A percentile compares a stretch with the other conserved stretches of the same genome.
Evolutionary conservation across 495 filamentous ascomycete genomes (phyloP).

Genomic region (Penicillium salamii): DNA sequence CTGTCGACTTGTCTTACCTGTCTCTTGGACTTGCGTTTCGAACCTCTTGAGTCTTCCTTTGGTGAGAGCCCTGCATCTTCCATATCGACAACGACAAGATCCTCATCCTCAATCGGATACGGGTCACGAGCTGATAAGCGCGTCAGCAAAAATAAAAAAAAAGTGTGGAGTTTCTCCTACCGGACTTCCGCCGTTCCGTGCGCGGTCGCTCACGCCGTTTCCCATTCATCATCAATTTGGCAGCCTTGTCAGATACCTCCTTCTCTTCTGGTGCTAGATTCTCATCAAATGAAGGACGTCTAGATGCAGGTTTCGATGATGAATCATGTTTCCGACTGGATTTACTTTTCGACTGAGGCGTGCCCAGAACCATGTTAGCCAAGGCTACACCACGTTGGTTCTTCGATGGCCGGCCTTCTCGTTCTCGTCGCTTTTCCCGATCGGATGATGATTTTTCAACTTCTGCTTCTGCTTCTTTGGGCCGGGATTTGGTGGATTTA

Average conservation of each 20-base stretch:
- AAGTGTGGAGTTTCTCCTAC: constrained; percentile 23
- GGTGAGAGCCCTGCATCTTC: constrained; percentile 40
- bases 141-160: constrained; percentile 1
- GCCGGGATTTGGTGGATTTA: constrained; percentile 44
- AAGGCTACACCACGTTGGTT: constrained; percentile 50
- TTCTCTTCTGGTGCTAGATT: constrained; percentile 51
- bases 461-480: constrained; percentile 47
- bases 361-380: constrained; percentile 50
- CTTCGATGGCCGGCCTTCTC: constrained; percentile 32
- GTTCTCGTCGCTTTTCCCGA: constrained; percentile 46
- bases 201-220: constrained; percentile 35
- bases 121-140: constrained; percentile 46
- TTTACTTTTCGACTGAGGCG: constrained; percentile 48
- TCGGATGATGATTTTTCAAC: constrained; percentile 56
- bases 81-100: constrained; percentile 54
- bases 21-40: constrained; percentile 37
- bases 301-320: constrained; percentile 33
- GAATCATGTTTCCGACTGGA: constrained; percentile 42
- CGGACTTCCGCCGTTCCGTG: constrained; percentile 35
- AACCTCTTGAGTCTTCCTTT: constrained; percentile 33
- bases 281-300: constrained; percentile 50
- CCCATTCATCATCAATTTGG: constrained; percentile 52
- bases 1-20: constrained; percentile 30
- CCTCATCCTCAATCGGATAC: constrained; percentile 58
- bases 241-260: constrained; percentile 53